Conservation (phyloP, 2,329 filamentous ascomycete genomes). For the Pseudomassariella vexata region DNA sequence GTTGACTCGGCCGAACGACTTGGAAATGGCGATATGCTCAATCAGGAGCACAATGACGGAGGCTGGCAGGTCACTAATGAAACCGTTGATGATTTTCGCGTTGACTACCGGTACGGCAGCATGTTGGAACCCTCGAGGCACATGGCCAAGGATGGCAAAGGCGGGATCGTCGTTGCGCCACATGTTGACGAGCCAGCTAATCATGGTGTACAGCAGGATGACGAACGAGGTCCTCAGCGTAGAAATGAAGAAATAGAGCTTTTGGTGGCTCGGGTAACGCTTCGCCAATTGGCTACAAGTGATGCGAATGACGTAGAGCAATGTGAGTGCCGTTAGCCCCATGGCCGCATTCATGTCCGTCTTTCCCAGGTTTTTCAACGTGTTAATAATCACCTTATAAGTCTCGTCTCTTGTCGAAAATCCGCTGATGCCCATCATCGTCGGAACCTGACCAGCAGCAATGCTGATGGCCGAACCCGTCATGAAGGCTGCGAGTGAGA, state of each 20-base stretch:
- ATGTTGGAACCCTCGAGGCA: constrained; percentile 83
- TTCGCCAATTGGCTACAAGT: constrained; percentile 61
- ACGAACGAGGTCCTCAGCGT: constrained; percentile 88
- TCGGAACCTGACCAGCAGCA: constrained; percentile 73
- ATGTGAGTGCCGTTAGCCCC: constrained; percentile 72
- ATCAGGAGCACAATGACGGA: constrained; percentile 92
- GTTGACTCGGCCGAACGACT: constrained; percentile 92
- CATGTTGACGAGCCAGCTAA: constrained; percentile 81
- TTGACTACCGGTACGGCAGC: constrained; percentile 68
- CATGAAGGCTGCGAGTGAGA: constrained; percentile 92
- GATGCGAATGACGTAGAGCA: constrained; percentile 72
- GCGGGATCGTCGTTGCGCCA: constrained; percentile 55
- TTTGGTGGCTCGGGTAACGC: constrained; percentile 63
- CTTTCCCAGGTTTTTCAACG: constrained; percentile 62
- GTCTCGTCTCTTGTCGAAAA: constrained; percentile 73
- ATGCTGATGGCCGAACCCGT: constrained; percentile 93
- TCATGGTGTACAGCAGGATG: constrained; percentile 85
- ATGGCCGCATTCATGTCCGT: constrained; percentile 77
- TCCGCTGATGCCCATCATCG: constrained; percentile 71
- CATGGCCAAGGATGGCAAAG: constrained; percentile 68
- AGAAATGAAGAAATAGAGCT: constrained; percentile 81
- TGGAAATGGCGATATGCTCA: constrained; percentile 95
- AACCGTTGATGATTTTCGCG: constrained; percentile 57
- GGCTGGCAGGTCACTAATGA: constrained; percentile 70
- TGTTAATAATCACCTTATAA: constrained; percentile 79